A percentile compares a stretch with the other conserved stretches of the same genome.
These are phyloP conservation scores for Penicillium sp. DNA, from an alignment of 2,329 filamentous ascomycete genomes.

Conservation along the genomic window DNA sequence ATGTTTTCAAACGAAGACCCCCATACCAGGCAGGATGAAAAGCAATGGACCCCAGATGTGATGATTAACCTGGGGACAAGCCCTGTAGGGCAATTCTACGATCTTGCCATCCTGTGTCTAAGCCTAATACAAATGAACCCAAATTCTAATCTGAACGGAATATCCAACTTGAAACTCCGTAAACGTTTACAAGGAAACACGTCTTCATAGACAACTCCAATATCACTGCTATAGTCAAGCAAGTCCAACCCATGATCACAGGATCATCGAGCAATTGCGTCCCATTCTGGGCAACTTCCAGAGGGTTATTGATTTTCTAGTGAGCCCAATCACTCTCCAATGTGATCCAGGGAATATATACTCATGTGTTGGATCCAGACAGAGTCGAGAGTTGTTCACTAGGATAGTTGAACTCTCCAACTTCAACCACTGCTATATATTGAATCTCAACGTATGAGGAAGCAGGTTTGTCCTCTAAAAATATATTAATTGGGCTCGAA, in stretches of 20 bases:
- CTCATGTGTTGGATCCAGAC: background rate
- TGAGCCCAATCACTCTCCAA: background rate
- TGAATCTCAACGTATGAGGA: too few species aligned
- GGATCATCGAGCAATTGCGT: background rate
- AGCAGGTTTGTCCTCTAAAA: background rate
- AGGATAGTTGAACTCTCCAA: too few species aligned
- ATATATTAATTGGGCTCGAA: background rate
- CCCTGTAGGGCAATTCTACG: slow-evolving; percentile 4
- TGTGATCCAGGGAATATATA: background rate
- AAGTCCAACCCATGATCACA: background rate
- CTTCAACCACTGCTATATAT: background rate
- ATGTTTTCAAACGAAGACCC: slow-evolving; percentile 16
- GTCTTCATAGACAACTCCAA: background rate
- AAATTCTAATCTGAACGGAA: background rate
- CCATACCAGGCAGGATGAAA: slow-evolving; percentile 23
- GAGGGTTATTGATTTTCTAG: background rate
- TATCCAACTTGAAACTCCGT: too few species aligned
- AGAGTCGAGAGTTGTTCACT: background rate
- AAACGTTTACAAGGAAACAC: too few species aligned
- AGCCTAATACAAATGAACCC: slow-evolving; percentile 3
- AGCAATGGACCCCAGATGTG: slow-evolving; percentile 32
- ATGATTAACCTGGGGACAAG: slow-evolving; percentile 26
- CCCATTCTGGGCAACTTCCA: background rate
- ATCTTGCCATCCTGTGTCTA: slow-evolving; percentile 4
- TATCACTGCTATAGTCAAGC: background rate